These are phyloP conservation scores for Alternaria sp. DNA, from an alignment of 2,329 filamentous ascomycete species.

Conservation along the genomic window DNA sequence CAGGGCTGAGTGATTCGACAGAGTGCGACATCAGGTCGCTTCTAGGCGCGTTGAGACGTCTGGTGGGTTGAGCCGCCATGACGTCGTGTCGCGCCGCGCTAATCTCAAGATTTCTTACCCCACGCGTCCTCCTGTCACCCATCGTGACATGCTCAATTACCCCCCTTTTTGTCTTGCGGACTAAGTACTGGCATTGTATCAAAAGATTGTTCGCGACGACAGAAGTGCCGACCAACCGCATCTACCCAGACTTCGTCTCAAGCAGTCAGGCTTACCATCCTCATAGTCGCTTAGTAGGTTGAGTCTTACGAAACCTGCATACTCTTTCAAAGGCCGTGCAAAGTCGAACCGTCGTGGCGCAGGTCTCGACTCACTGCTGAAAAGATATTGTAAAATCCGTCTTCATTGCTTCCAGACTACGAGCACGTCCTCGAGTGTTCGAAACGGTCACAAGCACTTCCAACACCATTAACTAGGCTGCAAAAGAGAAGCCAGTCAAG, in stretches of 20 bases:
- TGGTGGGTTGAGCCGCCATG: constrained; percentile 1
- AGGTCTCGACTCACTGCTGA: background rate
- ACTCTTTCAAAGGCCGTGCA: background rate
- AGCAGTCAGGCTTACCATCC: background rate
- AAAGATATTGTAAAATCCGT: background rate
- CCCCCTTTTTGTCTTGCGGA: background rate
- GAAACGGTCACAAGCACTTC: background rate
- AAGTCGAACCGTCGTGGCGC: background rate
- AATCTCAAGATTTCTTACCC: constrained; percentile 1
- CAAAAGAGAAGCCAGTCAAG: background rate
- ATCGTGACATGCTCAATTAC: background rate
- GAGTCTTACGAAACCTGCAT: background rate
- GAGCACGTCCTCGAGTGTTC: background rate
- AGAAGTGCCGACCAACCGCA: background rate
- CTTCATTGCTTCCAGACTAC: background rate
- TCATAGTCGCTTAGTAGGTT: background rate
- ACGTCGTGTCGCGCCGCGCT: constrained; percentile 4
- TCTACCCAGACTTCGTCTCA: background rate
- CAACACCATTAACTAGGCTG: background rate
- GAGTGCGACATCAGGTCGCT: constrained; percentile 1
- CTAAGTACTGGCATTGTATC: background rate
- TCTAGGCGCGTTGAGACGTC: background rate
- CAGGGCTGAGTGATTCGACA: background rate
- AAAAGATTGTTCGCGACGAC: background rate
- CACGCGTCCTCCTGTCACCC: background rate